phyloP scores from a whole-genome alignment of 1,284 basidiomycete species.

The Phellopilus nigrolimitatus region DNA sequence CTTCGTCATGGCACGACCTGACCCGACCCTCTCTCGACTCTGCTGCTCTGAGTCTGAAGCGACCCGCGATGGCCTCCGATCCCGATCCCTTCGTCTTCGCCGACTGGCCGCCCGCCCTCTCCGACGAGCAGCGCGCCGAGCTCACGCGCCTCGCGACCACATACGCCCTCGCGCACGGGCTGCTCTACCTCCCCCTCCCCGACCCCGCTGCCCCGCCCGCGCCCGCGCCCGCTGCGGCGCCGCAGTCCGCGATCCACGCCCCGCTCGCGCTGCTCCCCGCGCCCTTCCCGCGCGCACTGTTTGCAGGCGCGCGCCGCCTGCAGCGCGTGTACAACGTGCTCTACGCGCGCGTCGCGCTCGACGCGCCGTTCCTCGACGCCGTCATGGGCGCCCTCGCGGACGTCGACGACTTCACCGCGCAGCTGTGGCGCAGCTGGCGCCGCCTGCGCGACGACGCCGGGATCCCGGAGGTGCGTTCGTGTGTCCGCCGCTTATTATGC shows the following conservation, averaged over 20 bases:
- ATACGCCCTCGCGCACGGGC: conserved; percentile 81
- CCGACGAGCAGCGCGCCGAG: conserved; percentile 4
- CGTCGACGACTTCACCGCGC: conserved; percentile 85
- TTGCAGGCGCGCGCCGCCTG: conserved; percentile 60
- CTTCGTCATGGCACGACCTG: background rate
- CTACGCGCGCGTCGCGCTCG: conserved; percentile 81
- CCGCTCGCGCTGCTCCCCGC: conserved; percentile 86
- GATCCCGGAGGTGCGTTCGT: conserved; percentile 40
- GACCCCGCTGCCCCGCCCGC: conserved; percentile 36
- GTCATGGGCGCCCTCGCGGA: conserved; percentile 81
- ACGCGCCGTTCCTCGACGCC: conserved; percentile 73
- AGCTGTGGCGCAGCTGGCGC: conserved; percentile 86
- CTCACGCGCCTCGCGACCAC: conserved; percentile 71
- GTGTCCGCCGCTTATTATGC: conserved; percentile 27
- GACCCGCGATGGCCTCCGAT: too few species aligned
- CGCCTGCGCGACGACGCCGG: conserved; percentile 59
- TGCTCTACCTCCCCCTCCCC: conserved; percentile 67
- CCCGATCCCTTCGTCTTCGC: conserved; percentile 8
- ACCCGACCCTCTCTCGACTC: background rate
- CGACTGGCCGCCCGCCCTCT: conserved; percentile 13
- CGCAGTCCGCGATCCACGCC: conserved; percentile 79
- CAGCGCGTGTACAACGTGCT: conserved; percentile 82
- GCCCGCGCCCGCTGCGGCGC: conserved; percentile 54
- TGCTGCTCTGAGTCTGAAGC: background rate
- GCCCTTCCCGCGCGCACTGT: conserved; percentile 76